phyloP scores from a whole-genome alignment of 1,284 basidiomycete species.

The Mycosarcoma mackinlayi region DNA sequence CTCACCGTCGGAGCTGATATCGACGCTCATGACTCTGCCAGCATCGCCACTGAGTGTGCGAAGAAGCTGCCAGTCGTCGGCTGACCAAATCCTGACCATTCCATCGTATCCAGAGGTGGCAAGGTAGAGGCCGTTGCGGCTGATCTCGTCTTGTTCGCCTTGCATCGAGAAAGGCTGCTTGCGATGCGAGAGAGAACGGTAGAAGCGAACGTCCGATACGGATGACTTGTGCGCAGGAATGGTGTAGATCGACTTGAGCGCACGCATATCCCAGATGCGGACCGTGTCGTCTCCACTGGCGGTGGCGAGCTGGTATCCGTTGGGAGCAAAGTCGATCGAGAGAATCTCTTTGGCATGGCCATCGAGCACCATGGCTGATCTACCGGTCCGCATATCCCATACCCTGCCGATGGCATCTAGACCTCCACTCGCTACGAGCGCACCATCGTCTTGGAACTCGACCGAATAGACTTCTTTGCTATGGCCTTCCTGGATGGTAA shows the following conservation, averaged over 20 bases:
- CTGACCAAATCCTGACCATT: slow-evolving; percentile 93
- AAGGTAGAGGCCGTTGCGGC: slow-evolving; percentile 80
- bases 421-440: slow-evolving; percentile 90
- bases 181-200: slow-evolving; percentile 71
- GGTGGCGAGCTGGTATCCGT: slow-evolving; percentile 95
- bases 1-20: slow-evolving; percentile 72
- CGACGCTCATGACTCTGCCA: slow-evolving; percentile 98
- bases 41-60: slow-evolving; percentile 89
- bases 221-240: slow-evolving; percentile 96
- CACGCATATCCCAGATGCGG: slow-evolving; percentile 97
- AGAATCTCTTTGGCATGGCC: slow-evolving; percentile 96
- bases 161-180: not conserved
- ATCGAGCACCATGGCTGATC: slow-evolving; percentile 97
- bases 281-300: slow-evolving; percentile 97
- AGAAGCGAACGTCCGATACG: slow-evolving; percentile 94
- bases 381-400: slow-evolving; percentile 94
- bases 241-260: slow-evolving; percentile 89
- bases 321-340: slow-evolving; percentile 90
- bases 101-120: slow-evolving; percentile 95
- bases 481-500: slow-evolving; percentile 94
- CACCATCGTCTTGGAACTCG: slow-evolving; percentile 94
- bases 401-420: slow-evolving; percentile 95
- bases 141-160: slow-evolving; percentile 64
- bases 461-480: slow-evolving; percentile 95
- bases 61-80: slow-evolving; percentile 96